These are phyloP conservation scores for Trichoderma hamatum DNA, from an alignment of 2,329 filamentous ascomycete species.

Conservation along the genomic window DNA sequence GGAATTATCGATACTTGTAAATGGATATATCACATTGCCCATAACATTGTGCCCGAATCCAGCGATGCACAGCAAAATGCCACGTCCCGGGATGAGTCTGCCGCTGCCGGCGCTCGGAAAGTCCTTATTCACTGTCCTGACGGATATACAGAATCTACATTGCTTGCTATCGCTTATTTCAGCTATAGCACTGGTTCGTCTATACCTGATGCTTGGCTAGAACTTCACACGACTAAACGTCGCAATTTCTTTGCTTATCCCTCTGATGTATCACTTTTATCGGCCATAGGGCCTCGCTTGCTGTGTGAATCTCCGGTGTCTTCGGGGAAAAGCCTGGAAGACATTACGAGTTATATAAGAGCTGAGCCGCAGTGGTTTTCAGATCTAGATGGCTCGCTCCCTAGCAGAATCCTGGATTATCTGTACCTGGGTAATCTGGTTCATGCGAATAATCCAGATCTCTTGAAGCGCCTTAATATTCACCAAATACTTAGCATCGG, in stretches of 20 bases:
- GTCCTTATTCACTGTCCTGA: conserved; percentile 93
- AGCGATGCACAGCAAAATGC: conserved; percentile 36
- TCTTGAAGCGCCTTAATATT: conserved; percentile 80
- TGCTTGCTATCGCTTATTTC: conserved; percentile 87
- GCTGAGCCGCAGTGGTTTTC: conserved; percentile 78
- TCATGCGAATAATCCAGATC: conserved; percentile 90
- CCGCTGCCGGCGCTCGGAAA: conserved; percentile 52
- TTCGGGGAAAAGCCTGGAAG: conserved; percentile 52
- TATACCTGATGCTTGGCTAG: conserved; percentile 83
- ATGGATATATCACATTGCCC: conserved; percentile 85
- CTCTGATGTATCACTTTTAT: conserved; percentile 83
- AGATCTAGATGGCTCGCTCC: conserved; percentile 85
- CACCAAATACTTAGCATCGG: conserved; percentile 88
- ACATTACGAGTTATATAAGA: conserved; percentile 56
- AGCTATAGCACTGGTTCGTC: conserved; percentile 86
- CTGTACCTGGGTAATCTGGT: conserved; percentile 94
- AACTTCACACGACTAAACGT: conserved; percentile 75
- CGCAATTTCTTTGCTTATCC: conserved; percentile 97
- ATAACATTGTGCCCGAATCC: conserved; percentile 56
- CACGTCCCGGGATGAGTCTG: conserved; percentile 30
- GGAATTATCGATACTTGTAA: conserved; percentile 82
- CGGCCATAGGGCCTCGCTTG: conserved; percentile 73
- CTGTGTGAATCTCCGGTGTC: conserved; percentile 68
- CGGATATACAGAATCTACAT: conserved; percentile 91
- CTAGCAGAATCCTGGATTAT: conserved; percentile 85